Evolutionary conservation across 179 eudicot species (phyloP), one percentile per base, ranked within the genome.

Genomic region (Heliamphora pulchella): DNA sequence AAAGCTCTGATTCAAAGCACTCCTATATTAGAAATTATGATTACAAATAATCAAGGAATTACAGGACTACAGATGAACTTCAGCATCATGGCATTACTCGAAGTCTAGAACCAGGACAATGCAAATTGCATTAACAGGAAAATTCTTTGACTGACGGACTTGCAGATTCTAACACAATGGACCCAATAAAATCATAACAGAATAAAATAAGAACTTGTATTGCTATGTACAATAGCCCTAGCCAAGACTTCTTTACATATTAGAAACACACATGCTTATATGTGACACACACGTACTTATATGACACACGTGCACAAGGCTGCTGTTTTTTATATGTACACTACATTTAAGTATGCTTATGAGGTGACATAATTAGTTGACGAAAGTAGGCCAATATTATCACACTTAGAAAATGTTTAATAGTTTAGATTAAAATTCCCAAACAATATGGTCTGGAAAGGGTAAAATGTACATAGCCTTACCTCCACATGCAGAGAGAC

Each of bases 1-100:
- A 93, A 94, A 80, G 86, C 94, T 88, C 97, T 91, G 87, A 87
- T 55, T 46, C 77, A 82, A 82, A 53, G 14, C 67, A 76, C 47
- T 8, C 50, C 39, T 18, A 9, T 51, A 65, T 73, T 47, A 80
- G 61, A 63, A 7, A 14, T 63, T 78, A 3, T 17, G 14, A 8
- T 43, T 67, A 53, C 31, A 78, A 22, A 78, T 39, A 15, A 67
- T 18, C 8, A 67, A 66, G 39, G 48, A 53, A 77, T 9, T 31
- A 20, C 15, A 0, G 4, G 22, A 41, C 14, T 68, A 18, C 4
- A n/a, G 41, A 54, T 50, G 75, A 55, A 54, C 41, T 18, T 44
- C 66, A 57, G 62, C 31, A 41, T 75, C 22, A 41, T 57, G 51
- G 20, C 17, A 15, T 57, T 31, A 51, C 76, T 71, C 75, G 31